These are phyloP conservation scores for Pachyrhizus erosus DNA, from an alignment of 306 rosid species.

Conservation along the genomic window DNA sequence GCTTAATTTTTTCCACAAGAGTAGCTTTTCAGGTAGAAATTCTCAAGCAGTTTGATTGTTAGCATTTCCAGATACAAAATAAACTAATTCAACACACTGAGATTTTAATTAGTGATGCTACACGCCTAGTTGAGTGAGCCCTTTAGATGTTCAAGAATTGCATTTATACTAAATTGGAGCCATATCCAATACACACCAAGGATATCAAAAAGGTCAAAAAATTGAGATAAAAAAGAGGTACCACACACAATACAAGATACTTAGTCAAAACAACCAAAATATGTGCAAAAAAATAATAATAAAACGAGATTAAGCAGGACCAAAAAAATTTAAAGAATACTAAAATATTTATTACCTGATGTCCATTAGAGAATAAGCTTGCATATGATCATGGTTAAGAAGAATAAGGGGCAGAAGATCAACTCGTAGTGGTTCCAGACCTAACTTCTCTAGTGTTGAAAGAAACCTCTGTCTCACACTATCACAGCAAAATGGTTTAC, in stretches of 20 bases:
- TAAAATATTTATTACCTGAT: constrained; percentile 69
- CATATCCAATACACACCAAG: not conserved
- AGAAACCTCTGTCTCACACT: constrained; percentile 93
- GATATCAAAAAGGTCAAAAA: not conserved
- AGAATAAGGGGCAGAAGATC: constrained; percentile 97
- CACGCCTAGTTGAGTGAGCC: not conserved
- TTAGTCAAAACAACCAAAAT: constrained; percentile 7
- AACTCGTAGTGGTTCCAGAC: constrained; percentile 90
- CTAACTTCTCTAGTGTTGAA: constrained; percentile 86
- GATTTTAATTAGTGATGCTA: not conserved
- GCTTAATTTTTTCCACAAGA: not conserved
- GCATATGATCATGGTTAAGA: constrained; percentile 97
- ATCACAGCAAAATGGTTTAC: constrained; percentile 98
- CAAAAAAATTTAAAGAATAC: constrained; percentile 23
- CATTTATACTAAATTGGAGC: not conserved
- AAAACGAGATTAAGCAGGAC: not conserved
- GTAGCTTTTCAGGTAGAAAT: not conserved
- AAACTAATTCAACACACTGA: not conserved
- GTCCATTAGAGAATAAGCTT: constrained; percentile 99
- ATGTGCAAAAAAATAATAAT: not conserved
- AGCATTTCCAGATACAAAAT: not conserved
- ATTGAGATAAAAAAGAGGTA: not conserved
- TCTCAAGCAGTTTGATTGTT: not conserved
- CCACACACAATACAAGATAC: not conserved
- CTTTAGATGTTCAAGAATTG: not conserved